A percentile compares a stretch with the other conserved stretches of the same genome.
These are phyloP conservation scores for Cercospora zeae-maydis DNA, from an alignment of 2,329 filamentous ascomycete genomes.

Conservation along the genomic window DNA sequence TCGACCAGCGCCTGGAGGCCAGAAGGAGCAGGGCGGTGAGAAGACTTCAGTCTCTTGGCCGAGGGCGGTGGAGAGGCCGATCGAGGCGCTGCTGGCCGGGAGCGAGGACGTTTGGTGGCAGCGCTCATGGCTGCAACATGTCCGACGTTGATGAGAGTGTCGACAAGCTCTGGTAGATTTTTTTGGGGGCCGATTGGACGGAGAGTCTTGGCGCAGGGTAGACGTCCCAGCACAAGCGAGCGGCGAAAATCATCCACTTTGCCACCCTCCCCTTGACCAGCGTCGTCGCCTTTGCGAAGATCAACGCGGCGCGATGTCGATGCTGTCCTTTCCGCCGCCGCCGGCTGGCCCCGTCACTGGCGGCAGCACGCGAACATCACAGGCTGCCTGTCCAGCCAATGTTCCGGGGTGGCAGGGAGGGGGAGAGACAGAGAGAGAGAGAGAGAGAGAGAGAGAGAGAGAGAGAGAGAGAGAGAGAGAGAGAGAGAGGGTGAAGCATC, in stretches of 20 bases:
- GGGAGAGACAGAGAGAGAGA: too few relatives aligned
- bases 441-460: too few relatives aligned
- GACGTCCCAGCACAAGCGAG: neutral
- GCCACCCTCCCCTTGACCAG: neutral
- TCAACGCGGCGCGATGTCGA: neutral
- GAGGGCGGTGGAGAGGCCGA: constrained; percentile 31
- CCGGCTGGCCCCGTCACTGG: neutral
- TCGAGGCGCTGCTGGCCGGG: constrained; percentile 29
- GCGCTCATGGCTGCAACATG: constrained; percentile 37
- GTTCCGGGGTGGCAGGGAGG: too few relatives aligned
- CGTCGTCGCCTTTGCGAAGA: neutral
- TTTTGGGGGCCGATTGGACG: neutral
- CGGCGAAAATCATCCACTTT: neutral
- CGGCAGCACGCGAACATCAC: neutral
- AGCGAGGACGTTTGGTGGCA: constrained; percentile 32
- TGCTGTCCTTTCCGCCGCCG: neutral
- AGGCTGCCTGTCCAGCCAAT: neutral
- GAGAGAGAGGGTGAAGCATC: too few relatives aligned
- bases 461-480: too few relatives aligned
- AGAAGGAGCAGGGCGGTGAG: constrained; percentile 31
- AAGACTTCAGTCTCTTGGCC: constrained; percentile 35
- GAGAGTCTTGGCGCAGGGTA: neutral
- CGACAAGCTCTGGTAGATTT: neutral
- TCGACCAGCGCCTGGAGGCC: constrained; percentile 37
- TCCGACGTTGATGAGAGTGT: constrained; percentile 4